phyloP scores from a whole-genome alignment of 495 filamentous ascomycete genomes.

The Jackrogersella minutella region DNA sequence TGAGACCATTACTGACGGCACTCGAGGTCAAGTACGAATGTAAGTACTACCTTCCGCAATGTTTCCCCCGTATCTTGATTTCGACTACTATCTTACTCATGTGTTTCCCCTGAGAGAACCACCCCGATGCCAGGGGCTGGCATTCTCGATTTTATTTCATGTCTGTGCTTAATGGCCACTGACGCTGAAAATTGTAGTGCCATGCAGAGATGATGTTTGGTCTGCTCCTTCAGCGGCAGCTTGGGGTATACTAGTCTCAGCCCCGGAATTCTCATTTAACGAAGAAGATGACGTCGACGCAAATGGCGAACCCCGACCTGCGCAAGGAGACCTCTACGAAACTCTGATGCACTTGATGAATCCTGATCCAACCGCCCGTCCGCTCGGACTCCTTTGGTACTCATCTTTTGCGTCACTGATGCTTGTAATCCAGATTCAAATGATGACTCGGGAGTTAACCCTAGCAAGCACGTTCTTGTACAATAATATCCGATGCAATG shows the following conservation, averaged over 20 bases:
- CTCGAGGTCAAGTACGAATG: slow-evolving; percentile 2
- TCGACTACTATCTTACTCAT: too few relatives aligned
- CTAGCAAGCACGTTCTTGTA: not conserved
- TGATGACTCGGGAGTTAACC: slow-evolving; percentile 1
- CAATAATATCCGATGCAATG: not conserved
- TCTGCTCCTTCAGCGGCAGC: not conserved
- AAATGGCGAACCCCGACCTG: not conserved
- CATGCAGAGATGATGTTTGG: not conserved
- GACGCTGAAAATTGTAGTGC: not conserved
- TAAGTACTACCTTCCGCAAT: too few relatives aligned
- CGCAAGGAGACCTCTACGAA: not conserved
- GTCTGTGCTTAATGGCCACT: not conserved
- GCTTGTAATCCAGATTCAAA: not conserved
- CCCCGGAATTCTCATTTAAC: not conserved
- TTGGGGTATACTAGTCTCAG: not conserved
- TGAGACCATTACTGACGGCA: not conserved
- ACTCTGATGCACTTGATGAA: not conserved
- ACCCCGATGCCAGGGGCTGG: too few relatives aligned
- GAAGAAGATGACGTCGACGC: not conserved
- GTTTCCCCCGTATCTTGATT: too few relatives aligned
- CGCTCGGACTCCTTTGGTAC: not conserved
- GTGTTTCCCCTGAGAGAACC: too few relatives aligned
- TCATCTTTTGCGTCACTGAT: not conserved
- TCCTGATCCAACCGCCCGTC: not conserved
- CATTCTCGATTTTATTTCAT: too few relatives aligned